Percentiles rank a stretch among this genome's conserved stretches.
Evolutionary conservation across 2,329 filamentous ascomycete genomes (phyloP).

Genomic region (Nemania sp.): DNA sequence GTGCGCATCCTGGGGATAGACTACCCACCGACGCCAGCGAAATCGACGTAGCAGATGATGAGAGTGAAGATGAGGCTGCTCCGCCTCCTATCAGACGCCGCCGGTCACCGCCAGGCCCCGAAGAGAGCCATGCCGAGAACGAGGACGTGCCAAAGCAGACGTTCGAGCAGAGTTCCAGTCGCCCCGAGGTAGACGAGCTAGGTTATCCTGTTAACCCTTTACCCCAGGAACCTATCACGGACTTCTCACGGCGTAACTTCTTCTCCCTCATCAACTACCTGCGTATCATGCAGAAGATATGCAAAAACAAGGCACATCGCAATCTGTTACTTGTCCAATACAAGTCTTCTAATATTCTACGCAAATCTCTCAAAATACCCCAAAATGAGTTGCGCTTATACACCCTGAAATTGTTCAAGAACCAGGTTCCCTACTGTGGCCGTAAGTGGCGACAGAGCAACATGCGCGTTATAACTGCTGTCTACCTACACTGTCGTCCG

Average conservation of each 20-base stretch:
- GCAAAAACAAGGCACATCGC: constrained; percentile 92
- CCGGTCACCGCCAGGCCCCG: constrained; percentile 50
- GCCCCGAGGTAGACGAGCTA: constrained; percentile 79
- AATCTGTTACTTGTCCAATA: constrained; percentile 93
- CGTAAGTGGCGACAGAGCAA: constrained; percentile 98
- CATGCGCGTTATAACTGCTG: constrained; percentile 97
- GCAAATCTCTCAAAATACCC: constrained; percentile 88
- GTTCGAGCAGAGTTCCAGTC: constrained; percentile 43
- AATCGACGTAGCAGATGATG: constrained; percentile 47
- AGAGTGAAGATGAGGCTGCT: constrained; percentile 76
- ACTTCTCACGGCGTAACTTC: constrained; percentile 92
- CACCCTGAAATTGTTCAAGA: constrained; percentile 97
- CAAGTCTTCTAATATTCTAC: constrained; percentile 89
- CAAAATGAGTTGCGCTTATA: constrained; percentile 87
- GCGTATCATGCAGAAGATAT: constrained; percentile 96
- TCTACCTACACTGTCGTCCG: constrained; percentile 91
- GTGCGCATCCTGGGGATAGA: constrained; percentile 38
- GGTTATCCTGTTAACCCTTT: constrained; percentile 76
- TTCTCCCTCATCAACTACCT: constrained; percentile 95
- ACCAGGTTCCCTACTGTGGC: constrained; percentile 96
- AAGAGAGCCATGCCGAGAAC: constrained; percentile 35
- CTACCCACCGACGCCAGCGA: constrained; percentile 35
- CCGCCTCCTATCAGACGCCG: constrained; percentile 79
- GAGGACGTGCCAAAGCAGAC: constrained; percentile 39
- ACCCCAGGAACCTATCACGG: constrained; percentile 78